phyloP scores from a whole-genome alignment of 2,329 filamentous ascomycete species.

The Penicillium sclerotiorum region DNA sequence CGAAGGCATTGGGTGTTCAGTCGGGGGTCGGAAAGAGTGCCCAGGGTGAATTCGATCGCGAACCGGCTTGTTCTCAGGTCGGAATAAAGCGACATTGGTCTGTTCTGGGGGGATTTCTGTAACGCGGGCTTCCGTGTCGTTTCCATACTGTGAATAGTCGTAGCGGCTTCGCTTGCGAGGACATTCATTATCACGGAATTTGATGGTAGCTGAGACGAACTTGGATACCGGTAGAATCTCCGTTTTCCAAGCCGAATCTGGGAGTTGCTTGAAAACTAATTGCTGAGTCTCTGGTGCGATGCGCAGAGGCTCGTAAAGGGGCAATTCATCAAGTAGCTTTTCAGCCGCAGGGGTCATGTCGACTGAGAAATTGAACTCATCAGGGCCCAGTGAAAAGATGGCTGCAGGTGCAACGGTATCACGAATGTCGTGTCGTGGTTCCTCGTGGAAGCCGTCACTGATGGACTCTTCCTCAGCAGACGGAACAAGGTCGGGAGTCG shows the following conservation, averaged over 20 bases:
- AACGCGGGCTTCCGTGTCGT: constrained; percentile 58
- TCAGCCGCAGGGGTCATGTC: constrained; percentile 74
- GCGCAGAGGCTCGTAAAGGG: constrained; percentile 68
- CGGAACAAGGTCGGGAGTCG: constrained; percentile 68
- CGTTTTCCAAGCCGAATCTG: constrained; percentile 72
- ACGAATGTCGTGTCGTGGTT: constrained; percentile 46
- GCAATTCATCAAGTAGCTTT: constrained; percentile 76
- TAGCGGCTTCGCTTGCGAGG: constrained; percentile 80
- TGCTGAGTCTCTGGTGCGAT: constrained; percentile 62
- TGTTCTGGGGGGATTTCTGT: constrained; percentile 67
- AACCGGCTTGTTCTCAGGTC: constrained; percentile 84
- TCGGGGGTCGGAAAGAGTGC: constrained; percentile 90
- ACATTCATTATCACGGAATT: constrained; percentile 66
- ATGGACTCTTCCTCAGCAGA: constrained; percentile 64
- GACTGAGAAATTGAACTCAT: constrained; percentile 79
- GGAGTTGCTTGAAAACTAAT: constrained; percentile 61
- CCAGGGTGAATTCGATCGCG: constrained; percentile 87
- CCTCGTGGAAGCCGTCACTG: constrained; percentile 51
- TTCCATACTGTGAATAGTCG: constrained; percentile 74
- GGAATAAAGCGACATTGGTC: constrained; percentile 81
- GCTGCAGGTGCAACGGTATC: constrained; percentile 66
- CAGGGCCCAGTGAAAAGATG: constrained; percentile 79
- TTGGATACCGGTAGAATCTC: constrained; percentile 84
- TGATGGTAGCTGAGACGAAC: constrained; percentile 79
- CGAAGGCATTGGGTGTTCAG: constrained; percentile 86